Percentiles rank a stretch among this genome's conserved stretches.
These are phyloP conservation scores for Graphium sp. DNA, from an alignment of 2,329 filamentous ascomycete genomes.

Conservation along the genomic window DNA sequence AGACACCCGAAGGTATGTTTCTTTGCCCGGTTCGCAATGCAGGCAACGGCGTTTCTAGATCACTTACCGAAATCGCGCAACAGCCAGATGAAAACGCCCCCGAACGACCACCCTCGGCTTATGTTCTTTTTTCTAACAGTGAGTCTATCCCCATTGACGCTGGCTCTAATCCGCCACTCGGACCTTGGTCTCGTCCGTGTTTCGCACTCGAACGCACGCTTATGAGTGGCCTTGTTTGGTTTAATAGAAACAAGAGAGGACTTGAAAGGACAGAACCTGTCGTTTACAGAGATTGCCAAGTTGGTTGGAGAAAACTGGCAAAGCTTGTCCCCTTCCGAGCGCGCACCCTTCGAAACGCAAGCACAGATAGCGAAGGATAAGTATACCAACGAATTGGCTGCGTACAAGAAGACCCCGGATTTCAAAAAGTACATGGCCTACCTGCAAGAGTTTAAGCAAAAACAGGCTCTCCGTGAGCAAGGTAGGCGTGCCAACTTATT, in stretches of 20 bases:
- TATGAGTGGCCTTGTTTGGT: background rate
- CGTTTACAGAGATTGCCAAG: slow-evolving; percentile 73
- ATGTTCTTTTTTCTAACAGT: slow-evolving; percentile 79
- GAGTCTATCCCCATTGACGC: slow-evolving; percentile 16
- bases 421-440: slow-evolving; percentile 57
- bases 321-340: slow-evolving; percentile 45
- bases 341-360: slow-evolving; percentile 56
- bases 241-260: slow-evolving; percentile 55
- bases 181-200: background rate
- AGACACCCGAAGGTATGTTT: slow-evolving; percentile 54
- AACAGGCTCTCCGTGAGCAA: slow-evolving; percentile 42
- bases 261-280: slow-evolving; percentile 57
- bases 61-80: too few species aligned
- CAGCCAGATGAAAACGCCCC: slow-evolving; percentile 66
- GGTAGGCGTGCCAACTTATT: too few species aligned
- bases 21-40: too few species aligned
- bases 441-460: slow-evolving; percentile 61
- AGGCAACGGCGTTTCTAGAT: too few species aligned
- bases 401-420: slow-evolving; percentile 62
- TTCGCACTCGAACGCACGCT: too few species aligned
- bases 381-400: slow-evolving; percentile 53
- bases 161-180: background rate
- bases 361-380: slow-evolving; percentile 60
- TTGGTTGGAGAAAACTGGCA: slow-evolving; percentile 74
- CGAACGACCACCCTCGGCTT: slow-evolving; percentile 65